phyloP scores from a whole-genome alignment of 2,329 filamentous ascomycete species.

The Diaporthe citriasiana region DNA sequence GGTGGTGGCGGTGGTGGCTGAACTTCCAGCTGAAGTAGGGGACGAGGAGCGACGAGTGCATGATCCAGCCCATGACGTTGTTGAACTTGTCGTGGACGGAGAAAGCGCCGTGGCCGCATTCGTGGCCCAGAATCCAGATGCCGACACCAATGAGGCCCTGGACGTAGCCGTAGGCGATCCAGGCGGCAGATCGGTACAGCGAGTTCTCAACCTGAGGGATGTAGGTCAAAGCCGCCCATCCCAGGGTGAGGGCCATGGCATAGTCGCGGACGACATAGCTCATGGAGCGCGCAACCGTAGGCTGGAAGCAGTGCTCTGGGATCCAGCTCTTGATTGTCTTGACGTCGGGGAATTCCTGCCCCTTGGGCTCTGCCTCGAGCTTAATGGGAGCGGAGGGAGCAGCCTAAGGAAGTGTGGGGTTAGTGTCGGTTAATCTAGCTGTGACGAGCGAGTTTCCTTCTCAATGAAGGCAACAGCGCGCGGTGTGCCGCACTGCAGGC shows the following conservation, averaged over 20 bases:
- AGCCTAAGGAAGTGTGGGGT: neutral
- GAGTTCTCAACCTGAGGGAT: conserved; percentile 65
- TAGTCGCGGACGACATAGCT: conserved; percentile 71
- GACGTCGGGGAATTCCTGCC: conserved; percentile 59
- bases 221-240: conserved; percentile 65
- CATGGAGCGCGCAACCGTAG: conserved; percentile 64
- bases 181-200: conserved; percentile 61
- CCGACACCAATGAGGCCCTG: conserved; percentile 78
- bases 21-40: conserved; percentile 83
- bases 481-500: neutral
- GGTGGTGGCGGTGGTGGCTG: conserved; percentile 78
- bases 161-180: conserved; percentile 72
- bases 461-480: neutral
- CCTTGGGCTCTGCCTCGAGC: conserved; percentile 37
- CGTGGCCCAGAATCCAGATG: conserved; percentile 79
- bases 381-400: conserved; percentile 28
- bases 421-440: neutral
- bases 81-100: conserved; percentile 70
- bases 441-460: neutral
- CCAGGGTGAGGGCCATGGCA: conserved; percentile 61
- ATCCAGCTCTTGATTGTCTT: conserved; percentile 67
- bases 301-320: conserved; percentile 73
- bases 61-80: conserved; percentile 71
- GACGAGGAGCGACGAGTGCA: conserved; percentile 76
- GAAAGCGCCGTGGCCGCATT: conserved; percentile 79